Percentiles rank a stretch among this genome's conserved stretches.
Conservation (phyloP, 129 eudicot species). For the Erigeron canadensis region DNA sequence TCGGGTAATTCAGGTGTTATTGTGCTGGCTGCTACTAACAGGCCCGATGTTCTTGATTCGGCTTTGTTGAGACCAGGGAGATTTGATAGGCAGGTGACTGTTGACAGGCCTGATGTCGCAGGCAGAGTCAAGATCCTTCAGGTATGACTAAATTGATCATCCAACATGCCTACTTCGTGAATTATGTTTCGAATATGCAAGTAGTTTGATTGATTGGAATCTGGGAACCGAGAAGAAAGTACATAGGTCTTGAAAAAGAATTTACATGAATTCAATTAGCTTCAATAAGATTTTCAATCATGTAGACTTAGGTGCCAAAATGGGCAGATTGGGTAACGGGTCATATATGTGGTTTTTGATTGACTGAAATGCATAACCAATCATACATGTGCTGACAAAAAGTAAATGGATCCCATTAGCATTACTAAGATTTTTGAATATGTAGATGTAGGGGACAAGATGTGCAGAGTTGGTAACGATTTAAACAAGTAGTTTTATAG, state of each 20-base stretch:
- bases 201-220: not conserved
- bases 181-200: not conserved
- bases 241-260: not conserved
- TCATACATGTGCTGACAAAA: too few relatives aligned
- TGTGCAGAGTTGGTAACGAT: too few relatives aligned
- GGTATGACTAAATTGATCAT: slow-evolving; percentile 43
- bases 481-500: too few relatives aligned
- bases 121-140: slow-evolving; percentile 95
- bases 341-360: not conserved
- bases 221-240: not conserved
- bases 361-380: not conserved
- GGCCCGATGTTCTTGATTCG: slow-evolving; percentile 98
- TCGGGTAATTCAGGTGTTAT: slow-evolving; percentile 90
- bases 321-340: not conserved
- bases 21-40: slow-evolving; percentile 94
- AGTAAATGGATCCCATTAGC: too few relatives aligned
- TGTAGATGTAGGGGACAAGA: too few relatives aligned
- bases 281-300: not conserved
- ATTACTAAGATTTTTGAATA: too few relatives aligned
- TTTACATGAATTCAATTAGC: slow-evolving; percentile 1
- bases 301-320: not conserved
- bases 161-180: not conserved
- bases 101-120: slow-evolving; percentile 95
- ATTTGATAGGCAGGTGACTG: slow-evolving; percentile 91
- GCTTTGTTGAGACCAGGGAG: slow-evolving; percentile 98